Base-by-base conservation (phyloP, 2,329 filamentous ascomycete species). In the Penicillium sp. region DNA sequence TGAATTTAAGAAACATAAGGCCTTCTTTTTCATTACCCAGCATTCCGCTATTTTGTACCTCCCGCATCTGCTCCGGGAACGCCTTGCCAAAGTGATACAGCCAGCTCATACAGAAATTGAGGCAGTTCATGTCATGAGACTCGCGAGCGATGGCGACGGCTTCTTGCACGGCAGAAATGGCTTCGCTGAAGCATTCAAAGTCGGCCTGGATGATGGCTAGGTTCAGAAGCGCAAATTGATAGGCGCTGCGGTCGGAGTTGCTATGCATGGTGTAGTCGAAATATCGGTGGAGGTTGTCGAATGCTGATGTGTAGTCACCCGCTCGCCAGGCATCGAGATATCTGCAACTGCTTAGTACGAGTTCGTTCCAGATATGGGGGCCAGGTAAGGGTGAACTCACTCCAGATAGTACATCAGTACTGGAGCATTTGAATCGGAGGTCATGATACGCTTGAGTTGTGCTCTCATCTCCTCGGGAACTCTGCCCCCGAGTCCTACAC, bases 101-200 rank as follows among this genome's bases (percentile, higher is more conserved):
- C 95, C 95, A 99, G 73, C 93, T 96, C 64, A 99, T 86, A 35
- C 93, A 91, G 78, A 96, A 98, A 76, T 97, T 98, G 60, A 99
- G 84, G 73, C 95, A 98, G 4, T 87, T 89, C 83, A 92, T 91
- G 73, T 99, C 95, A 67, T 93, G 89, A 68, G 96, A 96, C 76
- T 98, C 95, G 64, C 94, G 84, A 0, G 95, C 95, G n/a, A 93
- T 96, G 0, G 93, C 89, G 37, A 99, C 93, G 0, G 94, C 93
- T 76, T 98, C 95, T 47, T 96, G 88, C 88, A 99, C 97, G 13
- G 94, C 91, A 12, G 92, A 87, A n/a, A 98, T 86, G 6, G 94
- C 94, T 78, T 98, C 93, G 44, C 88, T 86, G 75, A 93, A 89
- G 73, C 92, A 97, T 51, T 93, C 93, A 80, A 98, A 98, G 75